These are phyloP conservation scores for Canavalia gladiata DNA, from an alignment of 306 rosid genomes.

Conservation along the genomic window DNA sequence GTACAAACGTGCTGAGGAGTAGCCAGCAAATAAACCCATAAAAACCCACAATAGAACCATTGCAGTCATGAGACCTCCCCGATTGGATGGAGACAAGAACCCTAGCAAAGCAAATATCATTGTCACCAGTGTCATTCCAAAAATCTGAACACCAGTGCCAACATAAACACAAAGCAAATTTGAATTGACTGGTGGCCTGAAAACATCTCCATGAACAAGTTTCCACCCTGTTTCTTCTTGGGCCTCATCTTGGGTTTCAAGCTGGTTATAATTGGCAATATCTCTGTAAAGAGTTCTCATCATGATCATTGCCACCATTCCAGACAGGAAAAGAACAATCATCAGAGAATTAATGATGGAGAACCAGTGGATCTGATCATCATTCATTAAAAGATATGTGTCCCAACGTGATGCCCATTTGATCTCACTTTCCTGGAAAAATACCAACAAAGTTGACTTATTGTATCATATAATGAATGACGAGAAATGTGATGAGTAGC, in stretches of 20 bases:
- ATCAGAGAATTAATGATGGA: conserved; percentile 96
- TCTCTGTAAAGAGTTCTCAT: conserved; percentile 99
- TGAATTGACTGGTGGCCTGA: conserved; percentile 92
- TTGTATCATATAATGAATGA: conserved; percentile 8
- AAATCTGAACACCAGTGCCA: conserved; percentile 98
- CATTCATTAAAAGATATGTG: conserved; percentile 99
- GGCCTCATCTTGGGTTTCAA: conserved; percentile 99
- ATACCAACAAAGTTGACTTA: conserved; percentile 36
- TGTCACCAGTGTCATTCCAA: conserved; percentile 97
- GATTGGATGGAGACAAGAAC: conserved; percentile 97
- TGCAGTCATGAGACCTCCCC: conserved; percentile 99
- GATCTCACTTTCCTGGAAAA: conserved; percentile 83
- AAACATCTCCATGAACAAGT: conserved; percentile 96
- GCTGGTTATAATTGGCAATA: conserved; percentile 97
- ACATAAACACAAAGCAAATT: conserved; percentile 90
- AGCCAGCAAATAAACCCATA: conserved; percentile 98
- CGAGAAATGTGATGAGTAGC: conserved; percentile 8
- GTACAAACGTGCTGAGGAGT: conserved; percentile 95
- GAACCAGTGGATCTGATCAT: conserved; percentile 99
- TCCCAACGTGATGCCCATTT: conserved; percentile 99
- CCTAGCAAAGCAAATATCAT: conserved; percentile 98
- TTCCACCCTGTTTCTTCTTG: conserved; percentile 99
- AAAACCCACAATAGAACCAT: conserved; percentile 99
- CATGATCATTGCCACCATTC: conserved; percentile 99
- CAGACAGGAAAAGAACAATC: conserved; percentile 99